Conservation (phyloP, 2,329 filamentous ascomycete genomes). For the Fusarium miscanthi region DNA sequence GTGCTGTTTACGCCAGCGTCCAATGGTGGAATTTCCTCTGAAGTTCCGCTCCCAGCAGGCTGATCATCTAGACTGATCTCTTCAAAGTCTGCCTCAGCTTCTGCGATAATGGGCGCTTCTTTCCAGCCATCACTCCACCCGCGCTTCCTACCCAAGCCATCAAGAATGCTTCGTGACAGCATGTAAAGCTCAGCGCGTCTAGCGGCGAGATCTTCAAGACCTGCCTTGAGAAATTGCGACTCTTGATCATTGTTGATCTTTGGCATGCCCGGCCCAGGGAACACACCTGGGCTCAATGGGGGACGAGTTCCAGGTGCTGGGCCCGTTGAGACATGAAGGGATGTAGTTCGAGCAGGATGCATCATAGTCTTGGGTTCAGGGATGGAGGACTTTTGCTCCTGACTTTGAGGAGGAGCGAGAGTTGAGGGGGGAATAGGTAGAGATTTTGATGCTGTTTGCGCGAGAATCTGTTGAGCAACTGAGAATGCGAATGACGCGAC, state of each 20-base stretch:
- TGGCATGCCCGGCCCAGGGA: slow-evolving; percentile 60
- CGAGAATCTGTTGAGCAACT: slow-evolving; percentile 79
- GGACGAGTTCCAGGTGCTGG: slow-evolving; percentile 51
- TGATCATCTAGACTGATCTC: slow-evolving; percentile 66
- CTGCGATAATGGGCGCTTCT: slow-evolving; percentile 64
- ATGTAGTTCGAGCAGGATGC: slow-evolving; percentile 73
- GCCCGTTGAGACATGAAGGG: slow-evolving; percentile 60
- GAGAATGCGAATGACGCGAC: slow-evolving; percentile 83
- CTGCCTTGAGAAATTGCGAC: slow-evolving; percentile 67
- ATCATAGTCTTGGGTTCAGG: slow-evolving; percentile 77
- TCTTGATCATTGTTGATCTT: slow-evolving; percentile 56
- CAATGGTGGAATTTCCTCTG: slow-evolving; percentile 35
- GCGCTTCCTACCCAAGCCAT: slow-evolving; percentile 75
- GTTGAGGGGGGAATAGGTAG: slow-evolving; percentile 73
- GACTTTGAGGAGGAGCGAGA: slow-evolving; percentile 57
- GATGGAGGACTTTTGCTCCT: slow-evolving; percentile 71
- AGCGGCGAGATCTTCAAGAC: slow-evolving; percentile 84
- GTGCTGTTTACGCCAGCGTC: slow-evolving; percentile 56
- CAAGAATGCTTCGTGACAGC: slow-evolving; percentile 82
- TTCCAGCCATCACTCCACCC: slow-evolving; percentile 85
- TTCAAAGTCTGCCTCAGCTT: slow-evolving; percentile 62
- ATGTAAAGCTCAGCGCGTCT: slow-evolving; percentile 84
- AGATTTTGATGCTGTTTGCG: slow-evolving; percentile 77
- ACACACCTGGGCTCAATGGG: slow-evolving; percentile 63
- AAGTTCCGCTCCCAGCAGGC: slow-evolving; percentile 15